phyloP scores from a whole-genome alignment of 2,329 filamentous ascomycete species.

The Arthrinium puccinioides region DNA sequence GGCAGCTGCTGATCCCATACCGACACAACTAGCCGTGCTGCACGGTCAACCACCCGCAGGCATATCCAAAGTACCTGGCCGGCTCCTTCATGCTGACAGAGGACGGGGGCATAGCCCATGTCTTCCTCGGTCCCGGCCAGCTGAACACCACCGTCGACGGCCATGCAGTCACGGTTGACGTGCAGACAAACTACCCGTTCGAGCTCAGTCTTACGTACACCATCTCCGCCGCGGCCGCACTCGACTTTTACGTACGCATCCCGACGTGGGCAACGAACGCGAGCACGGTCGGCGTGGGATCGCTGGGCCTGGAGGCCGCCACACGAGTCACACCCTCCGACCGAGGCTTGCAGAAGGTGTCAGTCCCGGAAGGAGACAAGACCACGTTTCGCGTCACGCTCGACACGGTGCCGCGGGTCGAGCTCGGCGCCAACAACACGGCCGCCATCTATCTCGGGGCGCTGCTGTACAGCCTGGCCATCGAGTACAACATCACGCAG shows the following conservation, averaged over 20 bases:
- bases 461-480: constrained; percentile 22
- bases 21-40: constrained; percentile 37
- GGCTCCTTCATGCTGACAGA: constrained; percentile 36
- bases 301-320: no score
- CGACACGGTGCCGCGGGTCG: constrained; percentile 17
- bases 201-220: constrained; percentile 21
- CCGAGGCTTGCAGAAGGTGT: constrained; percentile 16
- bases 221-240: constrained; percentile 18
- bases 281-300: no score
- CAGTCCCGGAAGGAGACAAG: constrained; percentile 13
- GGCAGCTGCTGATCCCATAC: no score
- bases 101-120: constrained; percentile 42
- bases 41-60: constrained; percentile 50
- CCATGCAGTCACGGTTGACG: constrained; percentile 30
- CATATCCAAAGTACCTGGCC: constrained; percentile 47
- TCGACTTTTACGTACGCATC: constrained; percentile 24
- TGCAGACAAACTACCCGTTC: constrained; percentile 39
- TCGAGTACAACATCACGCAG: constrained; percentile 17
- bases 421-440: constrained; percentile 21
- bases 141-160: constrained; percentile 30
- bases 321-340: constrained; percentile 12
- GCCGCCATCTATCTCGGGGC: constrained; percentile 23
- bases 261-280: constrained; percentile 19
- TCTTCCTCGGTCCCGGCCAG: constrained; percentile 38
- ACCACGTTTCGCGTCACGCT: constrained; percentile 16